Evolutionary conservation across 2,329 filamentous ascomycete genomes (phyloP).

Genomic region (Lachnellula occidentalis): DNA sequence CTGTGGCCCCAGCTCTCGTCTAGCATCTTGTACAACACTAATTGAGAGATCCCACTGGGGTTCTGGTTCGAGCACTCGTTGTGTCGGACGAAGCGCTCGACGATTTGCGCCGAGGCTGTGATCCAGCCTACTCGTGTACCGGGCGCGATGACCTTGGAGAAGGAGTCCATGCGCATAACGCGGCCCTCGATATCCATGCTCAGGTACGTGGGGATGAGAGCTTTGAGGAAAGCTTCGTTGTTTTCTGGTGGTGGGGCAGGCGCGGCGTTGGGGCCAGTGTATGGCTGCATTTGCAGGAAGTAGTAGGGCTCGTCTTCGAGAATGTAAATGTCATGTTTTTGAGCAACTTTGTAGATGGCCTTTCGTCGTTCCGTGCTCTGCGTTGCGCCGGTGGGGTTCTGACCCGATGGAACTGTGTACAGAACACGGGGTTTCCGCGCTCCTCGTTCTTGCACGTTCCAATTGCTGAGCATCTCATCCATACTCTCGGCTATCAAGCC

Average conservation of each 20-base stretch:
- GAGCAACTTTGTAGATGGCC: slow-evolving; percentile 59
- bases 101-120: slow-evolving; percentile 76
- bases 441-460: slow-evolving; percentile 53
- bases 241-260: slow-evolving; percentile 49
- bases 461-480: slow-evolving; percentile 58
- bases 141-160: slow-evolving; percentile 85
- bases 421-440: slow-evolving; percentile 61
- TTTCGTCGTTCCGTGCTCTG: slow-evolving; percentile 53
- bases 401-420: slow-evolving; percentile 68
- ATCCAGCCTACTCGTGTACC: slow-evolving; percentile 84
- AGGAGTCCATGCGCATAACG: slow-evolving; percentile 85
- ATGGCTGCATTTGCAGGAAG: slow-evolving; percentile 62
- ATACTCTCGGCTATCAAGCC: slow-evolving; percentile 58
- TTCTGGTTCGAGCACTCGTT: slow-evolving; percentile 81
- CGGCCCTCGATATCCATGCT: slow-evolving; percentile 81
- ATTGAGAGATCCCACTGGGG: slow-evolving; percentile 77
- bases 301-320: slow-evolving; percentile 74
- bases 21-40: slow-evolving; percentile 80
- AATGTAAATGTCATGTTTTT: slow-evolving; percentile 67
- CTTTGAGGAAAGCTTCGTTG: slow-evolving; percentile 67
- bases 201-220: slow-evolving; percentile 69
- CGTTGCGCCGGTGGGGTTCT: slow-evolving; percentile 72
- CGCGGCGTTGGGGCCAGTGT: slow-evolving; percentile 41
- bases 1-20: slow-evolving; percentile 93
- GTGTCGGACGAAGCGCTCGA: slow-evolving; percentile 77